Evolutionary conservation across 129 eudicot species (phyloP).

Genomic region (Flaveria robusta): DNA sequence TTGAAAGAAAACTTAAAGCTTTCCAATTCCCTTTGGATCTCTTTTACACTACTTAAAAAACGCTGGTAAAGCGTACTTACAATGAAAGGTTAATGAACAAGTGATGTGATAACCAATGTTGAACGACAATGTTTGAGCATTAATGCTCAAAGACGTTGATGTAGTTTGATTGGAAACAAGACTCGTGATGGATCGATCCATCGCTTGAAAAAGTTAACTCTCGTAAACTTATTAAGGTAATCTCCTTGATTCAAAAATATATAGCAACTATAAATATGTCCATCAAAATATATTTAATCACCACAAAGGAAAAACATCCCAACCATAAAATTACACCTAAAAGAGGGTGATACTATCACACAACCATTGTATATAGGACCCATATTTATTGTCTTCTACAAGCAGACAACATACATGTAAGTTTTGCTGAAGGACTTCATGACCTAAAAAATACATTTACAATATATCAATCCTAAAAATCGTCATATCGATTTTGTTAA

Average conservation of each 20-base stretch:
- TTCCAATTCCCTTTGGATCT: background rate
- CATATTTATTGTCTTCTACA: background rate
- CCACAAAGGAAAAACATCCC: background rate
- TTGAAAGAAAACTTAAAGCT: background rate
- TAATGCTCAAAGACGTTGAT: background rate
- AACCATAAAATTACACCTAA: background rate
- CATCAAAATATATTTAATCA: background rate
- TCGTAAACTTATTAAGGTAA: background rate
- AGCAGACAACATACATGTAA: background rate
- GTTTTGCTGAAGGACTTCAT: background rate
- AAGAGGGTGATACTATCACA: background rate
- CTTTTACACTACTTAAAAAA: background rate
- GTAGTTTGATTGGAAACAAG: background rate
- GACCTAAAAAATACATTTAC: background rate
- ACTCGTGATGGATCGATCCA: background rate
- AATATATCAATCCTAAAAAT: too few species aligned
- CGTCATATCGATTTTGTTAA: background rate
- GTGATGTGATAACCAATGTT: background rate
- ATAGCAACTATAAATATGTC: background rate
- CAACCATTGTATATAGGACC: background rate
- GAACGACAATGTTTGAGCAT: background rate
- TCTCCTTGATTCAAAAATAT: background rate
- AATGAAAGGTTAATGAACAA: background rate
- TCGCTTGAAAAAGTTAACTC: background rate
- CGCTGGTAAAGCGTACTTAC: background rate